Percentiles rank a stretch among this genome's conserved stretches.
Evolutionary conservation across 306 rosid genomes (phyloP).

Genomic region (Corylus heterophylla): DNA sequence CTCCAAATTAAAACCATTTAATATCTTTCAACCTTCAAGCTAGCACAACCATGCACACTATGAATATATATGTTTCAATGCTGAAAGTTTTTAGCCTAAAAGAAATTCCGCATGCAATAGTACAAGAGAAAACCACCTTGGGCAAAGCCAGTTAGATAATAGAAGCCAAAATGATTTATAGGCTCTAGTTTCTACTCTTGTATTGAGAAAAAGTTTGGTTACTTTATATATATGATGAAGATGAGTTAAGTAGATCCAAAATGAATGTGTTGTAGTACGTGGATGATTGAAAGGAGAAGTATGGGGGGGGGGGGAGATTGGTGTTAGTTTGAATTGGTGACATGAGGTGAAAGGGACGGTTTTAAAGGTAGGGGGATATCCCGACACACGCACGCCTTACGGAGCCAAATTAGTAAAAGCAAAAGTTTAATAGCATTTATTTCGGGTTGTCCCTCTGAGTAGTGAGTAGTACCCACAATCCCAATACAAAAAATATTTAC

Average conservation of each 20-base stretch:
- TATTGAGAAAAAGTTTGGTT: no score
- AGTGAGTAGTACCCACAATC: conserved; percentile 3
- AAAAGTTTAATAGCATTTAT: conserved; percentile 35
- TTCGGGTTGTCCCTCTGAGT: conserved; percentile 38
- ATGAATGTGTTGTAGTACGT: not conserved
- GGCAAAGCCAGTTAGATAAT: no score
- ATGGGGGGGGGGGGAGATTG: not conserved
- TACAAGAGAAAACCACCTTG: no score
- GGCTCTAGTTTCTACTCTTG: no score
- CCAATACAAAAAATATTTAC: conserved; percentile 24
- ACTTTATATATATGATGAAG: no score
- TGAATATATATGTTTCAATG: no score
- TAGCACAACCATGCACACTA: no score
- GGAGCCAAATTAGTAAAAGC: conserved; percentile 24
- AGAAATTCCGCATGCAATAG: no score
- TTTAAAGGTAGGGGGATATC: conserved; percentile 15
- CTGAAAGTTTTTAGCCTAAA: no score
- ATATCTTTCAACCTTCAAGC: no score
- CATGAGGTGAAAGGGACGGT: conserved; percentile 12
- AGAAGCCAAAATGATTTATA: no score
- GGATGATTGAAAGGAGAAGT: not conserved
- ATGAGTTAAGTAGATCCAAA: not conserved
- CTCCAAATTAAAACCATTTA: no score
- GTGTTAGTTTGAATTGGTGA: not conserved
- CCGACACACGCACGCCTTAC: conserved; percentile 31